Base-by-base conservation (phyloP, 306 rosid species). In the Elaeagnus macrophylla region DNA sequence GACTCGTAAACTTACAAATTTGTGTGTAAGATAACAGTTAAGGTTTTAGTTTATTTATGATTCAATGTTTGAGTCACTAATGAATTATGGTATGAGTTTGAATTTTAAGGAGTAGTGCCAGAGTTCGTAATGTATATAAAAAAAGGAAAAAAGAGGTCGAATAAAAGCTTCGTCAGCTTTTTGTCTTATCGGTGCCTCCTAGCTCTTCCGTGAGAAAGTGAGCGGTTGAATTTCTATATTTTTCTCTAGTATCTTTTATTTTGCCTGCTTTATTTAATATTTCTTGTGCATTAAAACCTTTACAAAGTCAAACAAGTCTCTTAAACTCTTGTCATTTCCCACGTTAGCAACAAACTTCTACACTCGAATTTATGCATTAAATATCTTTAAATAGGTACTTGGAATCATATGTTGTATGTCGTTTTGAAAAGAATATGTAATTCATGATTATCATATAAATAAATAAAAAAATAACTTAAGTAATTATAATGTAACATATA, bases 301-400 rank as follows among this genome's bases (percentile, higher is more conserved):
- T 48, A 53, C 71, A 70, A 79, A 82, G 95, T 85, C 89, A 82
- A 81, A 41, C 32, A 45, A 60, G 60, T 61, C 64, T 61, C 72
- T 54, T 60, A 61, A 56, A 51, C 51, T 54, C 58, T 51, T 57
- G 68, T 75, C 77, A 64, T 77, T 63, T 63, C 78, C 61, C 35
- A 72, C 59, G 66, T 54, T 66, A 58, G 35, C 48, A 35, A 61
- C 40, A 50, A 73, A 55, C 48, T 56, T 49, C 60, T 59, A 40
- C 56, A 65, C 56, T 39, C 57, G 65, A 69, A 69, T 72, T 54
- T 64, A 5, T n/a, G n/a, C 37, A 53, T 61, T 35, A 8, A 14
- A 11, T 11, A 58, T 59, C 12, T 14, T 36, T 48, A 20, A 5
- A 19, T 15, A 18, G 5, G 1, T 39, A 20, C 50, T 20, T 44